phyloP scores from a whole-genome alignment of 2,329 filamentous ascomycete species.

The Cyphellophora europaea region DNA sequence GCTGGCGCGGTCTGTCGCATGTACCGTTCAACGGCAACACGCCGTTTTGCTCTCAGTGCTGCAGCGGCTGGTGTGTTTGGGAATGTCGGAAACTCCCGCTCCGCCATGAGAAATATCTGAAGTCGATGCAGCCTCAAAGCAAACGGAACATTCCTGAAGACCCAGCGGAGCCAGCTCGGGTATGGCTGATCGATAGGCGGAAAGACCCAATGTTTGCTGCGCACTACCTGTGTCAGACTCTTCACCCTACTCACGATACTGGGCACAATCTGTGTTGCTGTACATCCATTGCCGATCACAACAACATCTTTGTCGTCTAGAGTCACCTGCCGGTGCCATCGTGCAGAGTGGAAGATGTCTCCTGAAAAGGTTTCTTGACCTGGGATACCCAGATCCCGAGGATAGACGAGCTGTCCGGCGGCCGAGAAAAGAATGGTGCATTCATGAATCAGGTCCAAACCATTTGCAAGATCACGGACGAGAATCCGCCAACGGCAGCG shows the following conservation, averaged over 20 bases:
- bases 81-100: not conserved
- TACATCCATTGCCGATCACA: constrained; percentile 53
- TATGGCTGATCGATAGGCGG: constrained; percentile 42
- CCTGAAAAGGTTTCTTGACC: constrained; percentile 22
- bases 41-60: not conserved
- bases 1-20: constrained; percentile 46
- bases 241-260: constrained; percentile 48
- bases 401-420: constrained; percentile 50
- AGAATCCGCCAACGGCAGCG: constrained; percentile 34
- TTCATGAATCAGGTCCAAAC: constrained; percentile 42
- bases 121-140: constrained; percentile 42
- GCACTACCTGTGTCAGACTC: constrained; percentile 45
- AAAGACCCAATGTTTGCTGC: constrained; percentile 51
- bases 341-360: constrained; percentile 23
- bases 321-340: constrained; percentile 42
- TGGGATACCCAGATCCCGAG: constrained; percentile 26
- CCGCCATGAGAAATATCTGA: constrained; percentile 19
- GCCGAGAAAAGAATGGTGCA: constrained; percentile 48
- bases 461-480: constrained; percentile 43
- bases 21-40: no score
- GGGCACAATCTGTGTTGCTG: constrained; percentile 49
- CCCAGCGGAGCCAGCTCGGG: constrained; percentile 28
- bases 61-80: not conserved
- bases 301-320: constrained; percentile 46
- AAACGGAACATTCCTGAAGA: constrained; percentile 43